phyloP scores from a whole-genome alignment of 371 early-diverging fungal species.

The Mucor circinelloides region DNA sequence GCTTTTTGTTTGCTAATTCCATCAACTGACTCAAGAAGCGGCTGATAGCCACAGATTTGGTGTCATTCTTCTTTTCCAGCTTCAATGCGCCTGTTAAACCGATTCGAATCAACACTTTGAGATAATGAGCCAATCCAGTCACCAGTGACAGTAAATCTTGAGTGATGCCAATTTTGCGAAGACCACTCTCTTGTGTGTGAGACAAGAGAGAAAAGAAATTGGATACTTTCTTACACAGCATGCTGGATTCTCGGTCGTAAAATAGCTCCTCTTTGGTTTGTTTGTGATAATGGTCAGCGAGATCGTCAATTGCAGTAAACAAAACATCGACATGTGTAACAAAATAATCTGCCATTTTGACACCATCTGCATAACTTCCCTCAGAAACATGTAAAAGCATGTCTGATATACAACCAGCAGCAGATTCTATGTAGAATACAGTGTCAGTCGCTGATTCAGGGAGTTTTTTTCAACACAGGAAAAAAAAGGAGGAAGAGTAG shows the following conservation, averaged over 20 bases:
- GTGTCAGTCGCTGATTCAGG: neutral
- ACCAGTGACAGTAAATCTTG: slow-evolving; percentile 91
- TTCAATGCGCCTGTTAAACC: slow-evolving; percentile 88
- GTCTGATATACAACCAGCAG: slow-evolving; percentile 95
- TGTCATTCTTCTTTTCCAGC: slow-evolving; percentile 59
- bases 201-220: slow-evolving; percentile 91
- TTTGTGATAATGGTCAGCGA: slow-evolving; percentile 36
- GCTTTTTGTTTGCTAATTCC: slow-evolving; percentile 57
- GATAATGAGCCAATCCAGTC: slow-evolving; percentile 89
- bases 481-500: neutral
- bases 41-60: slow-evolving; percentile 49
- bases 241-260: slow-evolving; percentile 85
- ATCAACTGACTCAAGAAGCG: slow-evolving; percentile 66
- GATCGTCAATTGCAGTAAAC: slow-evolving; percentile 86
- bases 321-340: slow-evolving; percentile 92
- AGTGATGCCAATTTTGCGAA: slow-evolving; percentile 74
- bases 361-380: slow-evolving; percentile 79
- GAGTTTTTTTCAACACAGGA: neutral
- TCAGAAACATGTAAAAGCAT: slow-evolving; percentile 94
- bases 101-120: slow-evolving; percentile 89
- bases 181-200: slow-evolving; percentile 72
- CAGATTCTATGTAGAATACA: slow-evolving; percentile 66
- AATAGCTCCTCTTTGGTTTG: slow-evolving; percentile 53
- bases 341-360: slow-evolving; percentile 89
- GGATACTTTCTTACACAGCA: slow-evolving; percentile 89